A percentile compares a stretch with the other conserved stretches of the same genome.
These are phyloP conservation scores for Potentilla sterilis DNA, from an alignment of 306 rosid genomes.

Conservation along the genomic window DNA sequence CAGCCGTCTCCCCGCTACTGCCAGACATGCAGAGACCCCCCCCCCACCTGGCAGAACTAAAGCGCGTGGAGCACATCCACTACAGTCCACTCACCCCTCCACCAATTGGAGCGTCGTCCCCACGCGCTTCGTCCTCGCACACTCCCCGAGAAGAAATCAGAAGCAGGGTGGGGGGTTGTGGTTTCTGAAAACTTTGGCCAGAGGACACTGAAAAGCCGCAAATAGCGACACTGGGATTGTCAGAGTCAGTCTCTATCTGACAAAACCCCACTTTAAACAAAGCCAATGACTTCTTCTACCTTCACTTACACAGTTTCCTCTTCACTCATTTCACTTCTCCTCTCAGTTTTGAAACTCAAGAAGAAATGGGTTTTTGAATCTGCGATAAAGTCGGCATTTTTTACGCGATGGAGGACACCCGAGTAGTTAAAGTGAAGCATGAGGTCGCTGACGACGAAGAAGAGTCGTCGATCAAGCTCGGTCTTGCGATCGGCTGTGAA, in stretches of 20 bases:
- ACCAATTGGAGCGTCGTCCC: neutral
- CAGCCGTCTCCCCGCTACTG: neutral
- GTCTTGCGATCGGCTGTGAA: conserved; percentile 31
- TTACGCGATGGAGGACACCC: neutral
- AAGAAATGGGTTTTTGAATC: neutral
- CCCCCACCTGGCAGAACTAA: neutral
- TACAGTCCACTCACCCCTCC: neutral
- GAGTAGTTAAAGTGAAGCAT: neutral
- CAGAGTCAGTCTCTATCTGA: conserved; percentile 1
- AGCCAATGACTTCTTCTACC: neutral
- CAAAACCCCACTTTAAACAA: conserved; percentile 7
- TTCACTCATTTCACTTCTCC: neutral
- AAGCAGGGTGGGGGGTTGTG: neutral
- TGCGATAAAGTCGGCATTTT: neutral
- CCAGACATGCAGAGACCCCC: neutral
- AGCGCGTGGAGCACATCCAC: conserved; percentile 27
- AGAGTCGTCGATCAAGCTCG: conserved; percentile 24
- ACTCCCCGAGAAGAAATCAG: neutral
- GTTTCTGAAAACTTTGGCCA: conserved; percentile 8
- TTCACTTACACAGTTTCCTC: neutral
- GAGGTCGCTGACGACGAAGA: neutral
- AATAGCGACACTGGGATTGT: neutral
- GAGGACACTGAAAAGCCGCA: conserved; percentile 16
- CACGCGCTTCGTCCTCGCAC: neutral
- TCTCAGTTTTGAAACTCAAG: neutral